These are phyloP conservation scores for Styphnolobium japonicum DNA, from an alignment of 306 rosid species.

Conservation along the genomic window DNA sequence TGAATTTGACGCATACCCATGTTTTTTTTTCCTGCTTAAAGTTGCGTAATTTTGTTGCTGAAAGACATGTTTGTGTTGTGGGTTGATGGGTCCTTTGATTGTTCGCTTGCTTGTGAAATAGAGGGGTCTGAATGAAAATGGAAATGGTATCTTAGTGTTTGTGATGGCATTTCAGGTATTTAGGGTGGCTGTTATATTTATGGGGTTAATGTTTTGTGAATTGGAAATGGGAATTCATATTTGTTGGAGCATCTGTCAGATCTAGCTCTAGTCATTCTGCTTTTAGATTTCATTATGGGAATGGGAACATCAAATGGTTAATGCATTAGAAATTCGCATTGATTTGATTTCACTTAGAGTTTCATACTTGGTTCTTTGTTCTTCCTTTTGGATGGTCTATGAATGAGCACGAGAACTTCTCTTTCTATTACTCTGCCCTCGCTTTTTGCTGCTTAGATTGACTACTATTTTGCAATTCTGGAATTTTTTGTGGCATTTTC, in stretches of 20 bases:
- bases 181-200: background rate
- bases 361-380: background rate
- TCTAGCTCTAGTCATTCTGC: background rate
- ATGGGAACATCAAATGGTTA: background rate
- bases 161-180: background rate
- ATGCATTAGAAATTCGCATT: background rate
- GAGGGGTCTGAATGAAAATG: background rate
- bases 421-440: background rate
- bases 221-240: background rate
- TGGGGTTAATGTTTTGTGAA: background rate
- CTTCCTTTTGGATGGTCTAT: background rate
- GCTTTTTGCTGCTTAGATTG: background rate
- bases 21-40: background rate
- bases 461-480: background rate
- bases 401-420: background rate
- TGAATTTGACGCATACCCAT: background rate
- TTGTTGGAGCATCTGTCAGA: background rate
- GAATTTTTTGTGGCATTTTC: background rate
- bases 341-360: background rate
- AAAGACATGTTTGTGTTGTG: background rate
- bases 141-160: background rate
- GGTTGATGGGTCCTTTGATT: background rate
- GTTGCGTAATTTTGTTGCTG: background rate
- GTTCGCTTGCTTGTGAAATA: background rate
- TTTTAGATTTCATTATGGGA: background rate